Evolutionary conservation across 148 eudicot species (phyloP).

Genomic region (Agrostemma githago): DNA sequence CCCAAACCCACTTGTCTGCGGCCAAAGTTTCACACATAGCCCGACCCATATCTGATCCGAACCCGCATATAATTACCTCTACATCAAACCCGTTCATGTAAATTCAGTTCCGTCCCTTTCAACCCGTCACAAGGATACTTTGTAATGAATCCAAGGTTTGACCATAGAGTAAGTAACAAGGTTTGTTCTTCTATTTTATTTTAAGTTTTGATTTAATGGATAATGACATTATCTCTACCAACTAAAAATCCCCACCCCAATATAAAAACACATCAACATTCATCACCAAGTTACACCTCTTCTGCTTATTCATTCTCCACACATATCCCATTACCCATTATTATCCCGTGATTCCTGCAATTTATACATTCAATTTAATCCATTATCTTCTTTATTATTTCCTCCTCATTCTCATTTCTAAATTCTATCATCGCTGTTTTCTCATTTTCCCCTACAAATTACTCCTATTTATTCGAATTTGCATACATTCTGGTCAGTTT

Average conservation of each 20-base stretch:
- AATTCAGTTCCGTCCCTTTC: no score
- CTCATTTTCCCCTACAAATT: neutral
- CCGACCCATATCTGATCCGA: no score
- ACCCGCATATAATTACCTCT: no score
- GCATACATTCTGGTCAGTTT: neutral
- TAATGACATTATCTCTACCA: neutral
- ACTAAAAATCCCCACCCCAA: neutral
- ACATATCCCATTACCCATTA: neutral
- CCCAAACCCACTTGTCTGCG: no score
- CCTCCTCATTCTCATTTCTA: neutral
- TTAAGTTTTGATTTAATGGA: neutral
- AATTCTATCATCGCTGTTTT: neutral
- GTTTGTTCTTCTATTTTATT: neutral
- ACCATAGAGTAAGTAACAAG: no score
- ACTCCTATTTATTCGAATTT: neutral
- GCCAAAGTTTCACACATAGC: no score
- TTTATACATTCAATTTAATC: neutral
- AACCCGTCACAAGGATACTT: no score
- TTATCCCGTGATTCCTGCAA: neutral
- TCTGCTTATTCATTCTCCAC: neutral
- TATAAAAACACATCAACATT: neutral
- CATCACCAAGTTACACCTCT: neutral
- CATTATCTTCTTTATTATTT: neutral
- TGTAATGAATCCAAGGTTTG: no score
- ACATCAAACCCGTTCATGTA: no score